A percentile compares a stretch with the other conserved stretches of the same genome.
phyloP scores from a whole-genome alignment of 345 rosid genomes.

The Triadica sebifera region DNA sequence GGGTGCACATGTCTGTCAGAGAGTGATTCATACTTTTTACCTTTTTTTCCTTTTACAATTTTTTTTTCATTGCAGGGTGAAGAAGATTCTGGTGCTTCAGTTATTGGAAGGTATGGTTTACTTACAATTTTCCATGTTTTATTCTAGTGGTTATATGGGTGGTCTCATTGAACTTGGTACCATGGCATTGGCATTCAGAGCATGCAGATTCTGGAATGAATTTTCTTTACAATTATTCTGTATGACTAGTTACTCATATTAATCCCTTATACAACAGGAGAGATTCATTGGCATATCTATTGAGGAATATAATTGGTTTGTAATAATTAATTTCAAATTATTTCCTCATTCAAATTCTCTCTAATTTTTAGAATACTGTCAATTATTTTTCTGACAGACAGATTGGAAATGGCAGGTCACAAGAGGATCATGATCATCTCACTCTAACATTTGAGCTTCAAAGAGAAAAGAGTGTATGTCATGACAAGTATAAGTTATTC shows the following conservation, averaged over 20 bases:
- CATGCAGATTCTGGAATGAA: neutral
- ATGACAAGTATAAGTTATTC: slow-evolving; percentile 11
- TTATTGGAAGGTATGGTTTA: slow-evolving; percentile 39
- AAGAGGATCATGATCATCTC: slow-evolving; percentile 26
- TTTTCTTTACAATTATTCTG: neutral
- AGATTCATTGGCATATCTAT: neutral
- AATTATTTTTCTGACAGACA: slow-evolving; percentile 54
- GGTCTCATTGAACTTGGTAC: slow-evolving; percentile 1
- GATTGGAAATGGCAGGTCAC: slow-evolving; percentile 35
- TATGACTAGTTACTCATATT: neutral
- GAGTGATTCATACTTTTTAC: neutral
- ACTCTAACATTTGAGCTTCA: slow-evolving; percentile 28
- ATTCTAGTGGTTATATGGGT: neutral
- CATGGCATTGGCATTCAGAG: too few species aligned
- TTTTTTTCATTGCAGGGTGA: slow-evolving; percentile 28
- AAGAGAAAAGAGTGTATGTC: slow-evolving; percentile 42
- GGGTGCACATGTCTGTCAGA: neutral
- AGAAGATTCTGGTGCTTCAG: slow-evolving; percentile 28
- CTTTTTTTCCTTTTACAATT: neutral
- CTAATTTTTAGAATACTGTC: slow-evolving; percentile 22
- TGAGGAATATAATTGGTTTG: neutral
- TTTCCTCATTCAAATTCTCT: neutral
- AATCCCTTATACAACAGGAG: neutral
- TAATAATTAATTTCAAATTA: neutral
- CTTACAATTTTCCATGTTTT: slow-evolving; percentile 5